Base-by-base conservation (phyloP, 2,329 filamentous ascomycete genomes). In the Capronia americana region DNA sequence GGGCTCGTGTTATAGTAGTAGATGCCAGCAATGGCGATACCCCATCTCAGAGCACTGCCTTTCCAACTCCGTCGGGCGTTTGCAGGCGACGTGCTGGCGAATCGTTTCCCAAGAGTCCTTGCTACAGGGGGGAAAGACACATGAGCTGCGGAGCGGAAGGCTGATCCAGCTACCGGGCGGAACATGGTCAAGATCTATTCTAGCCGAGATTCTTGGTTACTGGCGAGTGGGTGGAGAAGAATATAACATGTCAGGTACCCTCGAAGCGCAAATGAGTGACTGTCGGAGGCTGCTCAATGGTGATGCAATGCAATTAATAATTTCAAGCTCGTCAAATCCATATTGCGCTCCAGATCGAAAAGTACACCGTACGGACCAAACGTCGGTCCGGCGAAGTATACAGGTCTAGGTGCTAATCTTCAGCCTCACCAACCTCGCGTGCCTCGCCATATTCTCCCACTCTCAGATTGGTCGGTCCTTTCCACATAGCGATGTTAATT, bases 1-100 rank as follows among this genome's bases (percentile, higher is more conserved):
- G 88, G 86, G 75, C 90, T 94, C 7, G 93, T 97, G 82, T 93
- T 96, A 79, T 98, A 99, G 80, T 92, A 97, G 82, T 98, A 99
- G 57, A 98, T 81, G 54, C 90, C 88, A 23, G 86, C 92, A 66
- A 83, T 84, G 0, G 92, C 93, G 63, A 95, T 76, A 71, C 88
- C 92, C 87, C 92, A 90, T 82, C 94, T 86, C 74, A 87, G 77
- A 3, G 84, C 85, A 59, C 88, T 84, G 77, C 88, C 90, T 85
- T 93, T 96, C 91, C 92, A 97, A 77, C 88, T 91, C 77, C 92
- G 83, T 81, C 88, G 91, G 75, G 87, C 82, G 71, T 87, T 83
- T 3, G 90, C 82, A 62, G 84, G 81, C 69, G 82, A 81, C 71
- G 84, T 86, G 81, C 83, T 88, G 74, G 88, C 79, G 75, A 83